These are phyloP conservation scores for Debaryomyces nepalensis DNA, from an alignment of 1,139 yeast species.

Conservation along the genomic window DNA sequence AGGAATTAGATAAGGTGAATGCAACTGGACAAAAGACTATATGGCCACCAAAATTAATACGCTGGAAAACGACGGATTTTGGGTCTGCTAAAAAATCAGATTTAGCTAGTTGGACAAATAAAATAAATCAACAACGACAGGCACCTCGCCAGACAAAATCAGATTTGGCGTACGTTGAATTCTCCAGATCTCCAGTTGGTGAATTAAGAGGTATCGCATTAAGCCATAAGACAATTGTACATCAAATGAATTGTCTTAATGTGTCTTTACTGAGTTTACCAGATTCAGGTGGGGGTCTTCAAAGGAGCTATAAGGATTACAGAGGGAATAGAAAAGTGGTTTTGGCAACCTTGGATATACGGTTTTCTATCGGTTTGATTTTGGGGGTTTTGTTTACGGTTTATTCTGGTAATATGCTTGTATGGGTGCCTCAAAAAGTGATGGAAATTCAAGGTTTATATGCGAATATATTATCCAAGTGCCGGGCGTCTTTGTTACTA, in stretches of 20 bases:
- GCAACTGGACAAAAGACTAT: slow-evolving; percentile 39
- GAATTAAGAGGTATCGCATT: slow-evolving; percentile 92
- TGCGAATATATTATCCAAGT: slow-evolving; percentile 76
- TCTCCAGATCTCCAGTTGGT: slow-evolving; percentile 87
- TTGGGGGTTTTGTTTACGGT: slow-evolving; percentile 81
- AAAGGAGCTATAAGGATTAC: slow-evolving; percentile 34
- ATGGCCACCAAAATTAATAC: slow-evolving; percentile 54
- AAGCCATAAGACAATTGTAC: slow-evolving; percentile 84
- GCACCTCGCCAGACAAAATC: slow-evolving; percentile 21
- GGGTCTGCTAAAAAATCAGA: slow-evolving; percentile 64
- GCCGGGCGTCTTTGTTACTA: slow-evolving; percentile 71
- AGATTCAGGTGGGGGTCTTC: slow-evolving; percentile 45
- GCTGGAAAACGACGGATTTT: slow-evolving; percentile 89
- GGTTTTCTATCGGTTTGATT: slow-evolving; percentile 88
- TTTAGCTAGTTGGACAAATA: slow-evolving; percentile 34
- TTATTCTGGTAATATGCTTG: slow-evolving; percentile 79
- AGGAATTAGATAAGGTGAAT: slow-evolving; percentile 64
- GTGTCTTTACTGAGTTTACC: slow-evolving; percentile 71
- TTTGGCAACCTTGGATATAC: slow-evolving; percentile 79
- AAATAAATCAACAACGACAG: slow-evolving; percentile 28
- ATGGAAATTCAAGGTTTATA: slow-evolving; percentile 86
- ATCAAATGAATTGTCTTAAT: slow-evolving; percentile 81
- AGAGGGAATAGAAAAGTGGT: slow-evolving; percentile 40
- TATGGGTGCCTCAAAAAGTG: slow-evolving; percentile 79
- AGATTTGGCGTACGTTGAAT: slow-evolving; percentile 92